Evolutionary conservation across 495 filamentous ascomycete species (phyloP), one percentile per base, ranked within the genome.

Genomic region (Penicillium canescens): DNA sequence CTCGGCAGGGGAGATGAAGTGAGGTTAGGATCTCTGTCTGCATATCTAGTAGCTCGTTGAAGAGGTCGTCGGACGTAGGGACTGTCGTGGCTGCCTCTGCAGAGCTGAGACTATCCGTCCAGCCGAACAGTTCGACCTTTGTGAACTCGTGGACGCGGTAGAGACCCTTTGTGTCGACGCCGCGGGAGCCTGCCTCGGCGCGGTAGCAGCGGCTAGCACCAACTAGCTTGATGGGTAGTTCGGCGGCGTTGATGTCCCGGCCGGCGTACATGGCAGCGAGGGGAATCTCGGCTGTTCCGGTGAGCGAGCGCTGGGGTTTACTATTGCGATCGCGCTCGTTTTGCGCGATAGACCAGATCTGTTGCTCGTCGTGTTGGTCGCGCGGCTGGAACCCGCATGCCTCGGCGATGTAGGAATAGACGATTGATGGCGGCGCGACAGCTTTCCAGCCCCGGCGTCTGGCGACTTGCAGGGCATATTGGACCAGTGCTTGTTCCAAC

Each of bases 91-190:
- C 60, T 4, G 34, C 45, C 10, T 54, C 20, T 24, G 63, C 63
- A 3, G 57, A 52, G 0, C 86, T 84, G 18, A 61, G 9, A 35
- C 66, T 71, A 57, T 78, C 73, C 9, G 73, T 56, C 93, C 93
- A 98, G 0, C 85, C 90, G 66, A 98, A 98, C 75, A 98, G 84
- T 67, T 98, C 94, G 1, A 98, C 93, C 64, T 98, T 98, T 36
- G 91, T 96, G 73, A 98, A 98, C 68, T 98, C 94, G 74, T 98
- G 94, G n/a, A 98, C 94, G 11, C 94, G 86, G 73, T 98, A 98
- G 6, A 98, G 78, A 8, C 94, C 94, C 72, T 97, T 97, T 7
- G 89, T 95, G 37, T 96, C 90, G 20, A 83, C 84, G 31, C 94
- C 94, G 16, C 94, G 79, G 5, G 90, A 86, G 16, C 94, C 94